Evolutionary conservation across 495 filamentous ascomycete species (phyloP).

Genomic region (Annulohypoxylon nitens): DNA sequence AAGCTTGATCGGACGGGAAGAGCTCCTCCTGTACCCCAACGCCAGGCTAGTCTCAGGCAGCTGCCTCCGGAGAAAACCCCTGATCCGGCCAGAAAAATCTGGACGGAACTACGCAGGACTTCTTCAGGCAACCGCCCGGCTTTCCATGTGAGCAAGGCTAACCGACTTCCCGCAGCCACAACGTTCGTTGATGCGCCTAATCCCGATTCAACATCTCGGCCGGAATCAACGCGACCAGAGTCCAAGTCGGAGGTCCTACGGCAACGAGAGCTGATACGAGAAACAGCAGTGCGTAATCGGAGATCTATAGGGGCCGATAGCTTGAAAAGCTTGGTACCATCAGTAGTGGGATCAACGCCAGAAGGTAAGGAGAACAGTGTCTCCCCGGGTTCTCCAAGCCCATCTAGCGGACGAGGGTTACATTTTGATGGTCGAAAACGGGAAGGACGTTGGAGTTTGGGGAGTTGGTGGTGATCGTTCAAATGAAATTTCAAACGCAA

Average conservation of each 20-base stretch:
- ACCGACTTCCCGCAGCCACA: constrained; percentile 37
- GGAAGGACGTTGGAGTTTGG: constrained; percentile 49
- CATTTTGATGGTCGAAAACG: constrained; percentile 20
- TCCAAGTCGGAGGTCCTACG: constrained; percentile 41
- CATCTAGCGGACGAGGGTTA: constrained; percentile 2
- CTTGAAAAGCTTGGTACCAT: constrained; percentile 59
- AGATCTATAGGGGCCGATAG: constrained; percentile 58
- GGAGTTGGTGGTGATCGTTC: constrained; percentile 39
- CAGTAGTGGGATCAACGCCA: constrained; percentile 38
- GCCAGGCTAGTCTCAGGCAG: constrained; percentile 50
- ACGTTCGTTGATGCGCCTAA: constrained; percentile 34
- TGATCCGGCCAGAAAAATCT: constrained; percentile 62
- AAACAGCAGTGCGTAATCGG: constrained; percentile 58
- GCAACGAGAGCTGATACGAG: constrained; percentile 52
- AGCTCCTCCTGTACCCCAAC: constrained; percentile 50
- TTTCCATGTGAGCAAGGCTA: constrained; percentile 39
- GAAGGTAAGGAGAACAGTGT: constrained; percentile 42
- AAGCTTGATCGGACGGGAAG: constrained; percentile 26
- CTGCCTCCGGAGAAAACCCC: constrained; percentile 37
- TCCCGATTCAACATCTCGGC: constrained; percentile 22
- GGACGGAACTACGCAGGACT: constrained; percentile 59
- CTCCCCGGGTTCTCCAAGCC: constrained; percentile 13
- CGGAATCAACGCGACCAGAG: constrained; percentile 17
- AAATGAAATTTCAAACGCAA: constrained; percentile 11
- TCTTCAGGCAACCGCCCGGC: constrained; percentile 46